Conservation (phyloP, 805 yeast species). For the Alloascoidea africana region DNA sequence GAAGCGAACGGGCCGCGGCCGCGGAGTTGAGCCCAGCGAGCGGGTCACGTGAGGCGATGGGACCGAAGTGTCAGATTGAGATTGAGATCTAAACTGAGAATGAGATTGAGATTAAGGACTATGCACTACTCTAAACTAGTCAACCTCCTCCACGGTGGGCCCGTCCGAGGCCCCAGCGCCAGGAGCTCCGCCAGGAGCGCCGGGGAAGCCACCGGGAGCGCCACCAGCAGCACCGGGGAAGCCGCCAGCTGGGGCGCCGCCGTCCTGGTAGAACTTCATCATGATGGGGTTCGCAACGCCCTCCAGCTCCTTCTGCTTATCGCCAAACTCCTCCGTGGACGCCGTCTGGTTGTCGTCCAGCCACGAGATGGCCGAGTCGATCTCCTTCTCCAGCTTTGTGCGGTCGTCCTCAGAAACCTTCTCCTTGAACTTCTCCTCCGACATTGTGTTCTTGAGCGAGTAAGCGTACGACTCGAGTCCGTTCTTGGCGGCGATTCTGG, state of each 20-base stretch:
- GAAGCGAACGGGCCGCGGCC: too few relatives aligned
- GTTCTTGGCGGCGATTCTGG: constrained; percentile 88
- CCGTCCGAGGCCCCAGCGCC: constrained; percentile 25
- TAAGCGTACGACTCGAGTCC: constrained; percentile 91
- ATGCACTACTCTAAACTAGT: too few relatives aligned
- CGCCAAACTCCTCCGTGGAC: constrained; percentile 80
- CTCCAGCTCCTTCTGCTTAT: constrained; percentile 93
- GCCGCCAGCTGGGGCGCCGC: constrained; percentile 69
- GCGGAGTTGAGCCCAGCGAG: too few relatives aligned
- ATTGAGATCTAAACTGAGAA: too few relatives aligned
- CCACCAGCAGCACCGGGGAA: constrained; percentile 65
- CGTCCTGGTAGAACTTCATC: constrained; percentile 94
- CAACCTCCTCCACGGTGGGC: constrained; percentile 76
- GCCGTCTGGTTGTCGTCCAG: constrained; percentile 90
- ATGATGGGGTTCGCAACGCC: constrained; percentile 91
- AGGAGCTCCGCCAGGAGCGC: constrained; percentile 45
- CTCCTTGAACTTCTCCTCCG: constrained; percentile 66
- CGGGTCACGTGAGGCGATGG: too few relatives aligned
- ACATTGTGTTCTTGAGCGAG: constrained; percentile 73
- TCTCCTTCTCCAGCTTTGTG: constrained; percentile 59
- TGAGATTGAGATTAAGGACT: too few relatives aligned
- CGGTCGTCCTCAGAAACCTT: constrained; percentile 54
- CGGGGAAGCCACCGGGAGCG: constrained; percentile 40
- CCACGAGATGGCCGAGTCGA: constrained; percentile 81
- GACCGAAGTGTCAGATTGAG: too few relatives aligned